Conservation (phyloP, 2,329 filamentous ascomycete species). For the Aspergillus ustus region DNA sequence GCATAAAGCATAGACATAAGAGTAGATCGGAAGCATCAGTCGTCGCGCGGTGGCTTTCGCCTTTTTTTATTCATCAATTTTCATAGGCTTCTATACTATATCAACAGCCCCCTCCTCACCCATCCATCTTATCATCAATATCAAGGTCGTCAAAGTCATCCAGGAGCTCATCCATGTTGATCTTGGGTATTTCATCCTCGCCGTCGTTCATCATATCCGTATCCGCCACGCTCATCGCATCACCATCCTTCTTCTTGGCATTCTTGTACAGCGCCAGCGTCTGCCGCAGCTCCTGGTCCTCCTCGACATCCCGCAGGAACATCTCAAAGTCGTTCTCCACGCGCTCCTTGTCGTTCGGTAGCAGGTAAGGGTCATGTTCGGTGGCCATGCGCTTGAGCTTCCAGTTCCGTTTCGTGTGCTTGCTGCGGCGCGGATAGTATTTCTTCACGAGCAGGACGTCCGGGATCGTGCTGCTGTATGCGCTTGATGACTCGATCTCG, state of each 20-base stretch:
- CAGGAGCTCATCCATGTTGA: slow-evolving; percentile 79
- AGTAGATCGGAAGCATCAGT: not conserved
- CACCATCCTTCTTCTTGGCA: slow-evolving; percentile 48
- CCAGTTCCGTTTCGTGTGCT: slow-evolving; percentile 85
- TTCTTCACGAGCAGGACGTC: slow-evolving; percentile 98
- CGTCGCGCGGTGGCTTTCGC: not conserved
- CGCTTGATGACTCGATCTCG: slow-evolving; percentile 75
- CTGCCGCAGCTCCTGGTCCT: slow-evolving; percentile 84
- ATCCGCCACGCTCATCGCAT: slow-evolving; percentile 39
- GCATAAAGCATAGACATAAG: no score
- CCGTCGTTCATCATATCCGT: slow-evolving; percentile 64
- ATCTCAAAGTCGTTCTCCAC: slow-evolving; percentile 95
- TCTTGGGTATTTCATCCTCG: slow-evolving; percentile 69
- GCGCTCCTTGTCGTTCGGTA: slow-evolving; percentile 67
- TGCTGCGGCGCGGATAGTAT: slow-evolving; percentile 84
- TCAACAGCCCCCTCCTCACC: not conserved
- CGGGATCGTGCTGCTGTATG: slow-evolving; percentile 78
- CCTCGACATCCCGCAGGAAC: slow-evolving; percentile 96
- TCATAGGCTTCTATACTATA: not conserved
- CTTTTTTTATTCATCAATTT: not conserved
- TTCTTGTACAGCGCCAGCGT: slow-evolving; percentile 85
- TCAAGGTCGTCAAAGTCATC: slow-evolving; percentile 92
- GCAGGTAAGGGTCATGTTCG: slow-evolving; percentile 79
- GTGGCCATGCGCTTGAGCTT: slow-evolving; percentile 89
- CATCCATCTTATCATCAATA: slow-evolving; percentile 56